Evolutionary conservation across 495 filamentous ascomycete genomes (phyloP).

Genomic region (Aspergillus leporis): DNA sequence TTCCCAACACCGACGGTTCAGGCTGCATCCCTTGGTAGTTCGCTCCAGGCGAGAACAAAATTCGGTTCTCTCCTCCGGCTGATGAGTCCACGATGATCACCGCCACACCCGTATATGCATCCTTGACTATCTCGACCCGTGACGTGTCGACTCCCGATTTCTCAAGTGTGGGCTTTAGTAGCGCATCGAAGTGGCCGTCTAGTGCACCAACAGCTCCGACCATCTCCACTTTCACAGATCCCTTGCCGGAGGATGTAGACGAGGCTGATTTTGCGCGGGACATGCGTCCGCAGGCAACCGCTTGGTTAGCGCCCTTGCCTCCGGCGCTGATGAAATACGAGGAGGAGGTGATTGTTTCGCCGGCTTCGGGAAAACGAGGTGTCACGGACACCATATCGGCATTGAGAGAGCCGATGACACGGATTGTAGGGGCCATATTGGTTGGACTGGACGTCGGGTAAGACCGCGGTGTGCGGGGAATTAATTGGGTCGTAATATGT

Average conservation of each 20-base stretch:
- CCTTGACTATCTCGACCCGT: slow-evolving; percentile 48
- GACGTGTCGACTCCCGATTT: slow-evolving; percentile 63
- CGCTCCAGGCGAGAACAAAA: slow-evolving; percentile 77
- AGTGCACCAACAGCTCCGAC: slow-evolving; percentile 75
- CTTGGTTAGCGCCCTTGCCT: slow-evolving; percentile 96
- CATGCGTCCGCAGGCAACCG: slow-evolving; percentile 72
- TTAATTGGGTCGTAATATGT: not conserved
- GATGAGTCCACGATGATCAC: slow-evolving; percentile 82
- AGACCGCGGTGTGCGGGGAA: not conserved
- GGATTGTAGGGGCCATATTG: slow-evolving; percentile 57
- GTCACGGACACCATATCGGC: slow-evolving; percentile 88
- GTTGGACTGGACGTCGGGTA: not conserved
- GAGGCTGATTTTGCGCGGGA: slow-evolving; percentile 46
- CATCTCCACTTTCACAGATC: slow-evolving; percentile 69
- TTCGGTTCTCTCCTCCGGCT: slow-evolving; percentile 80
- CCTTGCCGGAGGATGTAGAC: slow-evolving; percentile 24
- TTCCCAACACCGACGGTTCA: slow-evolving; percentile 41
- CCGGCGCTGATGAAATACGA: slow-evolving; percentile 79
- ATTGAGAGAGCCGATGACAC: slow-evolving; percentile 90
- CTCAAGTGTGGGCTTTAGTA: slow-evolving; percentile 48
- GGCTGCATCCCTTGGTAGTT: slow-evolving; percentile 61
- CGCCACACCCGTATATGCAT: slow-evolving; percentile 72
- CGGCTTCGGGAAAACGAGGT: slow-evolving; percentile 74
- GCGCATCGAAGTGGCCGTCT: slow-evolving; percentile 43
- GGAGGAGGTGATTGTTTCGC: slow-evolving; percentile 84